These are phyloP conservation scores for Leccinum ochraceum DNA, from an alignment of 768 basidiomycete genomes.

Conservation along the genomic window DNA sequence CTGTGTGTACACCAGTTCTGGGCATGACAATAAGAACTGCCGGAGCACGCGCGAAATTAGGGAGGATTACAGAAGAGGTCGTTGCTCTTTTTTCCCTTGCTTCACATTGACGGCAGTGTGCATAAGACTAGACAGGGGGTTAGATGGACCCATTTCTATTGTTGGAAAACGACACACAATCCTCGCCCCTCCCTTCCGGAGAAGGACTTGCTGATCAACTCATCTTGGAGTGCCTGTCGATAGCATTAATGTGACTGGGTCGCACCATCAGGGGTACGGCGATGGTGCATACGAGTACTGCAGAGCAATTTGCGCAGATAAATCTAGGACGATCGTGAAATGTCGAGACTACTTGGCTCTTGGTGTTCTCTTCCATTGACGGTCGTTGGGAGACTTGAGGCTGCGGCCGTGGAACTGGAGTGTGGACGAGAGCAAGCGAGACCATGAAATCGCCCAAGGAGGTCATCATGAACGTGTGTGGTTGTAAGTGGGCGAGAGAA, in stretches of 20 bases:
- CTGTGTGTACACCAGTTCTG: constrained; percentile 80
- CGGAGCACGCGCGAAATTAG: constrained; percentile 4
- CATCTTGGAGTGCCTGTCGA: constrained; percentile 73
- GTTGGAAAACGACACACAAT: constrained; percentile 51
- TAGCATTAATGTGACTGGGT: neutral
- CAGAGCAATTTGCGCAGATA: constrained; percentile 68
- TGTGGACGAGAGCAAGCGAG: constrained; percentile 17
- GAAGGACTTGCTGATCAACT: constrained; percentile 83
- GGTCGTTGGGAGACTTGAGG: neutral
- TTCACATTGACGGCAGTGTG: constrained; percentile 77
- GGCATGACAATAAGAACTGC: constrained; percentile 6
- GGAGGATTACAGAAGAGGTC: constrained; percentile 60
- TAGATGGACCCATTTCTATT: constrained; percentile 2
- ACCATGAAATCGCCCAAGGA: constrained; percentile 25
- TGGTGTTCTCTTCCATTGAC: constrained; percentile 42
- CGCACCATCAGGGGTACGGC: neutral
- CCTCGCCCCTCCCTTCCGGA: constrained; percentile 82
- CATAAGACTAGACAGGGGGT: constrained; percentile 53
- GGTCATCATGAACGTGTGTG: constrained; percentile 13
- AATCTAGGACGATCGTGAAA: constrained; percentile 70
- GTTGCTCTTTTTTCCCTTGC: constrained; percentile 71
- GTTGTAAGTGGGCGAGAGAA: neutral
- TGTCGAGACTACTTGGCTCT: constrained; percentile 56
- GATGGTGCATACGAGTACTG: constrained; percentile 57
- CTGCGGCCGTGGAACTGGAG: neutral